Conservation (phyloP, 2,329 filamentous ascomycete genomes). For the Catunica adiposa region DNA sequence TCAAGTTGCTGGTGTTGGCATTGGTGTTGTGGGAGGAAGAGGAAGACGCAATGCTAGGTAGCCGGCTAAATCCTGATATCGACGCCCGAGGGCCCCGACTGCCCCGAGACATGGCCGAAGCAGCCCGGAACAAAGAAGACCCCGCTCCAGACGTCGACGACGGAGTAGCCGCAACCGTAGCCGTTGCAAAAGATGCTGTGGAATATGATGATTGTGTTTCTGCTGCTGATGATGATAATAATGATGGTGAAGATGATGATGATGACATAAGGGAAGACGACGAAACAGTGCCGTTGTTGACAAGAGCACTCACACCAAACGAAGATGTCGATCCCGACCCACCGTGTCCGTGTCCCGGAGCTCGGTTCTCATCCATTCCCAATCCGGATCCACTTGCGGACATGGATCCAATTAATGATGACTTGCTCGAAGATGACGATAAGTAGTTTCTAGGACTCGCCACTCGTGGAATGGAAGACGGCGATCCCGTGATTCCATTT, state of each 20-base stretch:
- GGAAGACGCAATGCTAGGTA: too few relatives aligned
- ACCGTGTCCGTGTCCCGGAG: neutral
- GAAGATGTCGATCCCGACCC: conserved; percentile 10
- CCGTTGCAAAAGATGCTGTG: neutral
- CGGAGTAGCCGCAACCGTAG: too few relatives aligned
- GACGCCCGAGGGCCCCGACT: too few relatives aligned
- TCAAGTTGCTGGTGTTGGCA: too few relatives aligned
- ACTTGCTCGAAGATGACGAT: conserved; percentile 2
- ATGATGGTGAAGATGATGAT: neutral
- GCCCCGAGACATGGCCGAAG: too few relatives aligned
- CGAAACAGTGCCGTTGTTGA: conserved; percentile 8
- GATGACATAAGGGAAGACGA: conserved; percentile 5
- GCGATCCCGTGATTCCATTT: conserved; percentile 7
- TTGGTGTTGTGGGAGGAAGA: neutral
- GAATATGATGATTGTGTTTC: neutral
- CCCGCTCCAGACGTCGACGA: too few relatives aligned
- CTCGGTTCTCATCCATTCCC: conserved; percentile 10
- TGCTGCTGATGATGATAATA: neutral
- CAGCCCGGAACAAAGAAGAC: too few relatives aligned
- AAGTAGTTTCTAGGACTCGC: conserved; percentile 10
- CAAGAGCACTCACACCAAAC: conserved; percentile 14
- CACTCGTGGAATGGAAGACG: conserved; percentile 13
- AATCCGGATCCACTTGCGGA: neutral
- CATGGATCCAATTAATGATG: neutral
- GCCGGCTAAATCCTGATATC: too few relatives aligned